Base-by-base conservation (phyloP, 805 yeast genomes). In the Candida ipomoeae region DNA sequence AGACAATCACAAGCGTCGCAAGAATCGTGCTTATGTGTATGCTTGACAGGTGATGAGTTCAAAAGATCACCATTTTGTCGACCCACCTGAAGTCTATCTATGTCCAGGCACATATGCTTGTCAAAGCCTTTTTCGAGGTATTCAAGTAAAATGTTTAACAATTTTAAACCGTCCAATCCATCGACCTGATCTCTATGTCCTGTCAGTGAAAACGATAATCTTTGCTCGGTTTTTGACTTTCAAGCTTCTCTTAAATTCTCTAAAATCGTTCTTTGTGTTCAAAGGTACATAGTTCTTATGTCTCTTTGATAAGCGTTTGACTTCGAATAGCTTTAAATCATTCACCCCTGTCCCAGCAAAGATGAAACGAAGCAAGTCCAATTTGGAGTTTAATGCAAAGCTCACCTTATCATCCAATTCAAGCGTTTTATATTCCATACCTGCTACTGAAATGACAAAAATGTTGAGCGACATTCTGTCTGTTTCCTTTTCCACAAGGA, bases 301-400 rank as follows among this genome's bases (percentile, higher is more conserved):
- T 55, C 73, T 78, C 62, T 75, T 78, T n/a, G 82, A 77, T 54
- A 73, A 78, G 54, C 85, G 69, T 40, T 50, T 54, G 18, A 52
- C 45, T 18, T 31, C 49, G n/a, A 47, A 34, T 17, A 11, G 32
- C 40, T 26, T 26, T 33, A 17, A 10, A 36, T 36, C 40, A 26
- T 32, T 26, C 32, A 35, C 40, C 39, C 23, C 40, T 34, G 34
- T 18, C 3, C 32, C 35, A 26, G 32, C 17, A 26, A 44, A 44
- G 40, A 44, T 34, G 26, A 18, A 21, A 17, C 15, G n/a, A 35
- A 44, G 46, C 6, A 44, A 35, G 4, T 36, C 33, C 40, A 6
- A 15, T 36, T 44, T 44, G 17, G 46, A 35, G 23, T 34, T 15
- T 26, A 44, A 23, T 6, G 8, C 26, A 14, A 6, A 13, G 13